Evolutionary conservation across 768 basidiomycete species (phyloP).

Genomic region (Naganishia vaughanmartiniae): DNA sequence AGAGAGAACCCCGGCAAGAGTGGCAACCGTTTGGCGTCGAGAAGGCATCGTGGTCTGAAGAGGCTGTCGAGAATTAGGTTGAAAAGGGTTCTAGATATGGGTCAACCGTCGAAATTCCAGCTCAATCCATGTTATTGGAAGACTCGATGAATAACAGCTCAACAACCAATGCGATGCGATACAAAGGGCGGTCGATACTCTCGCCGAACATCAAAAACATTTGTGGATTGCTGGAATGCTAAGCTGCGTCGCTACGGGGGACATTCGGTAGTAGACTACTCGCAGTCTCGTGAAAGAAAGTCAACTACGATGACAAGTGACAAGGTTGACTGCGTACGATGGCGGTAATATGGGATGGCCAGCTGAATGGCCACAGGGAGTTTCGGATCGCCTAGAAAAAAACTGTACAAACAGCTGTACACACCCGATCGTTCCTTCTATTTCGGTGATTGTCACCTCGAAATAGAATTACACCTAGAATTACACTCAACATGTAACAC

Average conservation of each 20-base stretch:
- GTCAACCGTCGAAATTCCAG: background rate
- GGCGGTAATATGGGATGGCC: too few species aligned
- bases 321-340: too few species aligned
- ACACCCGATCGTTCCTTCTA: background rate
- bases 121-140: background rate
- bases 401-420: too few species aligned
- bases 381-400: too few species aligned
- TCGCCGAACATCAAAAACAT: background rate
- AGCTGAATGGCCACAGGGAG: too few species aligned
- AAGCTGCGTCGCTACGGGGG: background rate
- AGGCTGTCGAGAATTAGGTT: background rate
- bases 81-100: background rate
- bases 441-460: background rate
- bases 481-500: too few species aligned
- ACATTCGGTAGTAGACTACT: background rate
- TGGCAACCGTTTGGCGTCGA: background rate
- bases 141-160: background rate
- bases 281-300: background rate
- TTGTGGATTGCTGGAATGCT: background rate
- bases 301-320: too few species aligned
- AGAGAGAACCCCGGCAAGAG: background rate
- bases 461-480: background rate
- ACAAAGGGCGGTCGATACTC: too few species aligned
- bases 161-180: background rate
- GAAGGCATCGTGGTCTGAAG: slow-evolving; percentile 1